Evolutionary conservation across 2,329 filamentous ascomycete species (phyloP), one percentile per base, ranked within the genome.

Genomic region (Aspergillus proliferans): DNA sequence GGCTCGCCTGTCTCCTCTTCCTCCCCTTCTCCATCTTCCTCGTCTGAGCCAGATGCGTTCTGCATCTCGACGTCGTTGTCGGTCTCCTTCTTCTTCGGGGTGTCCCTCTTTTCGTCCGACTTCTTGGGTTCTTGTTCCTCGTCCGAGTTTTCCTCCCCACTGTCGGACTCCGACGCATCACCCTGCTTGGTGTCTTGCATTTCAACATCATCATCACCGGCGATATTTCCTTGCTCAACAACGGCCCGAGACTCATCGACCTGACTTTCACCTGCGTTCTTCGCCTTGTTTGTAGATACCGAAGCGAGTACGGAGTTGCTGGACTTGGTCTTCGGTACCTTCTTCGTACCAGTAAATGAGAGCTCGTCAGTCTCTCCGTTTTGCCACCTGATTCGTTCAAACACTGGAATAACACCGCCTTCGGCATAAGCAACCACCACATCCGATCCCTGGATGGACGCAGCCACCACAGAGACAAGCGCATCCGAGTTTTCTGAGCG

Each of bases 161-260:
- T 59, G n/a, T 60, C 63, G n/a, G 55, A 50, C 3, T 58, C 55
- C 4, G 64, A 58, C 12, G 47, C 64, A n/a, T 62, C 65, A 44
- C 67, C 67, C 24, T 70, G 61, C 59, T 69, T 62, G 14, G 65
- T 64, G 38, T 67, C 67, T 42, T 71, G 60, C 64, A 71, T 63
- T 22, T 73, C 71, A 10, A 73, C 61, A 56, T 71, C 71, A 49
- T 72, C 66, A 26, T 63, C 64, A 26, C 74, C 71, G 36, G 71
- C 70, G 43, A 77, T 67, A 30, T 71, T 73, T 43, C 76, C 73
- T 46, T 71, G 65, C 48, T 74, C 73, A 9, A 85, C 77, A 2
- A 78, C 72, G 9, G 79, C 72, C 47, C 72, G 75, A 28, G 79
- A 76, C 54, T 85, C 81, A 61, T 84, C 76, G 30, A 84, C 75